Evolutionary conservation across 257 asterid genomes (phyloP), one percentile per base, ranked within the genome.

Genomic region (Lycium ferocissimum): DNA sequence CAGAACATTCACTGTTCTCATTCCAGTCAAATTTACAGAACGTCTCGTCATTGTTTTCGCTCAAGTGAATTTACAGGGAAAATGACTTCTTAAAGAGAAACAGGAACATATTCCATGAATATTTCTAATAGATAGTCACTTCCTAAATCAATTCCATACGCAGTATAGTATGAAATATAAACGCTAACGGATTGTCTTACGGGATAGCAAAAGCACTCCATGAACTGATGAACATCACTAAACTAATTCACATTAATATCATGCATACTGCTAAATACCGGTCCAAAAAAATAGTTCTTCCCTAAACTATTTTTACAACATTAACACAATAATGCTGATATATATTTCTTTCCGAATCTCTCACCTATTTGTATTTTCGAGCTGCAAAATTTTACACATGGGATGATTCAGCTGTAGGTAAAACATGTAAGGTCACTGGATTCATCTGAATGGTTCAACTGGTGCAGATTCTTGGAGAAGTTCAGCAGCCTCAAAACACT

Each of bases 401-500:
- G 81, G 62, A 75, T 49, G 81, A 49, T 76, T 76, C 81, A 22
- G 63, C 22, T 49, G 58, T 47, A n/a, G 80, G 59, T 73, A 73
- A 20, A 73, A 47, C 47, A 51, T 22, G 66, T 59, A 3, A 56
- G 33, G 18, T 59, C 20, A 26, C 1, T 26, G 43, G 62, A 82
- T 80, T 88, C 88, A 90, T 87, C 97, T 92, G 86, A 93, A 95
- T 40, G 97, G 98, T 67, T 95, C 96, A 15, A 94, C 91, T 1
- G 98, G 99, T 75, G 93, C 95, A 45, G 97, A 86, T 87, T 95
- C 99, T 86, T 93, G 94, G 79, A 95, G 94, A 85, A 91, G 67
- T 20, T 94, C 91, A 26, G 99, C 99, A 86, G 99, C 99, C 90
- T 93, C 96, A n/a, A 95, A 95, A 85, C 99, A 95, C 85, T 94